Evolutionary conservation across 257 asterid genomes (phyloP), one percentile per base, ranked within the genome.

Genomic region (Rubia yunnanensis): DNA sequence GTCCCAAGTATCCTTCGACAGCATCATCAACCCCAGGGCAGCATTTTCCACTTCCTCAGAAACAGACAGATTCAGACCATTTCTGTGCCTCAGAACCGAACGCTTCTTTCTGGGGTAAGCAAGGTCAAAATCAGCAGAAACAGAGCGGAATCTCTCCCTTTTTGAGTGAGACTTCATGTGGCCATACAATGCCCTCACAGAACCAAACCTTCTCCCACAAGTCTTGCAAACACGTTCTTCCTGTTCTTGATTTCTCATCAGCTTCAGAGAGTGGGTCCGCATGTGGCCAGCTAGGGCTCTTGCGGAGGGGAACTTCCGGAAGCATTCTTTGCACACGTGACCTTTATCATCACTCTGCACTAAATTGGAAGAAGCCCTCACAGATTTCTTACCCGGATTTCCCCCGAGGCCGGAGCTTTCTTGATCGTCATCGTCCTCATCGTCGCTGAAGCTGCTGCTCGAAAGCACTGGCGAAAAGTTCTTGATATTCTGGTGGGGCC

Each of bases 151-250:
- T 70, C 64, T 79, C 15, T 68, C 74, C 74, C 70, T 85, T 82
- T 85, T 90, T 62, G 96, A 75, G 69, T 94, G 96, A 15, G 75
- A 79, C 72, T 83, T 94, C 99, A 88, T 85, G 76, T 94, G 99
- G 27, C 97, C 99, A 67, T 72, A 88, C 86, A 94, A 53, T 10
- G 98, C 99, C 44, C 84, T 83, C 58, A 67, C 32, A 28, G 98
- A 88, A 69, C 69, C 83, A 59, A 90, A 94, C 13, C 65, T 89
- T 71, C 75, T 85, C 7, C 86, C 88, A 69, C 99, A 94, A 78
- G 73, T 72, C 81, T 82, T 70, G 74, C 98, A 94, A 34, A 32
- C 60, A 76, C 80, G 75, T 59, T 57, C 11, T 1, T 44, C 52
- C 52, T 15, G 52, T 44, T 44, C 52, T 44, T 44, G 52, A 44